Percentiles rank a stretch among this genome's conserved stretches.
These are phyloP conservation scores for Fusarium nurragi DNA, from an alignment of 2,329 filamentous ascomycete species.

Conservation along the genomic window DNA sequence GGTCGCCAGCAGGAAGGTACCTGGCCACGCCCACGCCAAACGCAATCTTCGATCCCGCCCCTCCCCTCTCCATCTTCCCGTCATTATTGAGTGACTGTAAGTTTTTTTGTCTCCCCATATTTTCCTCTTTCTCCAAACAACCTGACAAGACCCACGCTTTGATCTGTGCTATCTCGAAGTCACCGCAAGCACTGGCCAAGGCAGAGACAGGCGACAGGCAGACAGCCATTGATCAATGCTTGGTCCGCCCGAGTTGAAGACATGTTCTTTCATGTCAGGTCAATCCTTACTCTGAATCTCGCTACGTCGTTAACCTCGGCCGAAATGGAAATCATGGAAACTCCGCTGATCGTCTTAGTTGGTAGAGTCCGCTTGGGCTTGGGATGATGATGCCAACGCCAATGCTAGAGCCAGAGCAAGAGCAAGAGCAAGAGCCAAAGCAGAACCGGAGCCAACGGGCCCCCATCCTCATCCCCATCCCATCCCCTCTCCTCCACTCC, in stretches of 20 bases:
- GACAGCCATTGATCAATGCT: background rate
- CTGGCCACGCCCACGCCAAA: slow-evolving; percentile 9
- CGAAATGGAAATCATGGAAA: slow-evolving; percentile 31
- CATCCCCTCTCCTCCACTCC: slow-evolving; percentile 30
- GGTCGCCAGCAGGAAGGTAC: slow-evolving; percentile 2
- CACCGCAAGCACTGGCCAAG: slow-evolving; percentile 20
- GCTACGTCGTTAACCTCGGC: slow-evolving; percentile 35
- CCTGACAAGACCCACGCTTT: slow-evolving; percentile 30
- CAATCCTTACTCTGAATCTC: slow-evolving; percentile 13
- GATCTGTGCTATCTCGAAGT: slow-evolving; percentile 19
- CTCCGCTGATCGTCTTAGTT: slow-evolving; percentile 42
- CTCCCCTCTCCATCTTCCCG: slow-evolving; percentile 29
- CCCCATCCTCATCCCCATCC: slow-evolving; percentile 31
- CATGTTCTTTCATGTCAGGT: slow-evolving; percentile 18
- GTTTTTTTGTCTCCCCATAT: slow-evolving; percentile 37
- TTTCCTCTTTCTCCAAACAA: slow-evolving; percentile 36
- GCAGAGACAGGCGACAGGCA: background rate
- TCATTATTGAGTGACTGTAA: background rate
- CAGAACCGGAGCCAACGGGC: slow-evolving; percentile 30
- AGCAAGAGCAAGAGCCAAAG: slow-evolving; percentile 2
- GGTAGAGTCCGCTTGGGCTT: slow-evolving; percentile 13
- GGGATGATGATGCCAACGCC: slow-evolving; percentile 38
- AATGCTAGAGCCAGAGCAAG: background rate
- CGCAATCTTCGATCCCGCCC: slow-evolving; percentile 39
- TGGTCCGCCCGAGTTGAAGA: slow-evolving; percentile 3